Base-by-base conservation (phyloP, 2,329 filamentous ascomycete genomes). In the Colletotrichum chrysophilum region DNA sequence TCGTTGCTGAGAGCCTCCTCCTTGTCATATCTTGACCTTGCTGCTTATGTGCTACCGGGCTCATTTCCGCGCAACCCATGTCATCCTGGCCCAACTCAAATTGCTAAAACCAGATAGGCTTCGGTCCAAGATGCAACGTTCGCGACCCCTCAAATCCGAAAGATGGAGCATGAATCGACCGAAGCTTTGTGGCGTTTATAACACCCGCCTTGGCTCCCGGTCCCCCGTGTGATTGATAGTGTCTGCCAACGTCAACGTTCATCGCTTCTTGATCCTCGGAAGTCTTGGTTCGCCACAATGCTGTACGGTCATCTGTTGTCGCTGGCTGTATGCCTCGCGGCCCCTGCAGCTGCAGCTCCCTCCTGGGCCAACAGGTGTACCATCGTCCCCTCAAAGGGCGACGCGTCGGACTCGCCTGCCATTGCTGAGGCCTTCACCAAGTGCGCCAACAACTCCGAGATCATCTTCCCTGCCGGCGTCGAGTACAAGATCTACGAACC, bases 401-500 rank as follows among this genome's bases (percentile, higher is more conserved):
- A 80, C 13, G 78, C 80, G 4, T 85, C 87, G 67, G 86, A 87
- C 77, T 84, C 85, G 3, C 80, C 83, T 10, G 85, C 85, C 2
- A 83, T 87, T 7, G 74, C 79, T 7, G 74, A 80, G 13, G 84
- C 83, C 3, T 85, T 87, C 52, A 80, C 80, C 6, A 73, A 82
- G 73, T 87, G 86, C 74, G 79, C 84, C 5, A 77, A 76, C 43
- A 68, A 85, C 67, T 78, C 81, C 8, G 78, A 81, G 16, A 83
- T 88, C 43, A 62, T 82, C 16, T 88, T 88, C 79, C 78, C 79
- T 13, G 80, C 84, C 66, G 85, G 86, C 26, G 81, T 83, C 2
- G 80, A 87, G 70, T 88, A 87, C 78, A 87, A 87, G 56, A 80
- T 86, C 70, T 84, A 86, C 71, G 81, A 80, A 3, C 84, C 86